phyloP scores from a whole-genome alignment of 257 asterid species.

The Nicotiana paniculata region DNA sequence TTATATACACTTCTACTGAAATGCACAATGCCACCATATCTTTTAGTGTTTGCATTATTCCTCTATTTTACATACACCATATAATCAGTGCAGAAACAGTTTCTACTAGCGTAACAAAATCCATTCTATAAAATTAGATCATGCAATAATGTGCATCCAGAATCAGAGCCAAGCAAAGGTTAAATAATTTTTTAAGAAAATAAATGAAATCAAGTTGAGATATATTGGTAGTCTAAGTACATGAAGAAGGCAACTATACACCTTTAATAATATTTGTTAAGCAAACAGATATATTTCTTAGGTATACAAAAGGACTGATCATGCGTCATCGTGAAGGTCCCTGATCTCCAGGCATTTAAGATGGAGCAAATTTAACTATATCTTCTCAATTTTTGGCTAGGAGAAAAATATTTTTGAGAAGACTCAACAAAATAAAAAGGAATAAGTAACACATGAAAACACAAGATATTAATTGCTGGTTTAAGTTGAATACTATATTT shows the following conservation, averaged over 20 bases:
- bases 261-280: background rate
- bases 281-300: background rate
- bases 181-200: no score
- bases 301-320: background rate
- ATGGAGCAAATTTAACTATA: background rate
- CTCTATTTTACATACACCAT: background rate
- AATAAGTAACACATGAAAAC: background rate
- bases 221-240: background rate
- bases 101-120: background rate
- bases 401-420: background rate
- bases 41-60: background rate
- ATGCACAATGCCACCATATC: background rate
- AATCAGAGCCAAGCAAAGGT: background rate
- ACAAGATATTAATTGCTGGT: background rate
- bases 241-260: background rate
- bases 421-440: background rate
- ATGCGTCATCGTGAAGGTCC: background rate
- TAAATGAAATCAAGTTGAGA: background rate
- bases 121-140: background rate
- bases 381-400: background rate
- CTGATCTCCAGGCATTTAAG: background rate
- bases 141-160: background rate
- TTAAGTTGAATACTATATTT: background rate
- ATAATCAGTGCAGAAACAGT: background rate
- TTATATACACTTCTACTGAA: background rate